A percentile compares a stretch with the other conserved stretches of the same genome.
Evolutionary conservation across 257 asterid species (phyloP).

Genomic region (Rhazya stricta): DNA sequence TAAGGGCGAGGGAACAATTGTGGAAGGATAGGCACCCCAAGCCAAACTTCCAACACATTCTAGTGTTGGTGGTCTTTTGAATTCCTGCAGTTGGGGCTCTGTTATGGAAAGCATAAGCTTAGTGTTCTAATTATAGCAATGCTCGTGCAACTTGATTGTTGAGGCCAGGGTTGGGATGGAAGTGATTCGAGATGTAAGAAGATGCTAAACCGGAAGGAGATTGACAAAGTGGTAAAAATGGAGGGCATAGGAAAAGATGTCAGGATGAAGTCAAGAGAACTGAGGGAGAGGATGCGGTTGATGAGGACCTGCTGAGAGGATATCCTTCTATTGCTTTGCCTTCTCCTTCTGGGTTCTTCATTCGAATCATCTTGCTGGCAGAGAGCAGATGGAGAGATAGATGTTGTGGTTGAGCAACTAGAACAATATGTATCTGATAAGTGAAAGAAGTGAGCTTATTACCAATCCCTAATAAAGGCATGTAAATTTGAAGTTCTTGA

Average conservation of each 20-base stretch:
- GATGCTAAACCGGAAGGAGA: slow-evolving; percentile 22
- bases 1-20: slow-evolving; percentile 26
- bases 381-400: background rate
- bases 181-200: slow-evolving; percentile 23
- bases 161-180: slow-evolving; percentile 30
- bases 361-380: too few relatives aligned
- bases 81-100: slow-evolving; percentile 48
- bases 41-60: slow-evolving; percentile 29
- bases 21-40: slow-evolving; percentile 50
- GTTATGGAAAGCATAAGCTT: slow-evolving; percentile 39
- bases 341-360: too few relatives aligned
- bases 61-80: slow-evolving; percentile 35
- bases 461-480: too few relatives aligned
- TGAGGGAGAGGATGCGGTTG: background rate
- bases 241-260: background rate
- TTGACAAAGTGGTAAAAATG: slow-evolving; percentile 10
- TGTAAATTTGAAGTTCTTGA: too few relatives aligned
- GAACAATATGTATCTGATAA: background rate
- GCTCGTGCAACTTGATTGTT: slow-evolving; percentile 45
- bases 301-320: too few relatives aligned
- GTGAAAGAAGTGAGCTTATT: background rate
- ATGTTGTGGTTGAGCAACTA: background rate
- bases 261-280: background rate
- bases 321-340: too few relatives aligned
- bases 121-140: slow-evolving; percentile 45